Percentiles rank a stretch among this genome's conserved stretches.
phyloP scores from a whole-genome alignment of 1,139 yeast species.

The Blastobotrys arbuscula region DNA sequence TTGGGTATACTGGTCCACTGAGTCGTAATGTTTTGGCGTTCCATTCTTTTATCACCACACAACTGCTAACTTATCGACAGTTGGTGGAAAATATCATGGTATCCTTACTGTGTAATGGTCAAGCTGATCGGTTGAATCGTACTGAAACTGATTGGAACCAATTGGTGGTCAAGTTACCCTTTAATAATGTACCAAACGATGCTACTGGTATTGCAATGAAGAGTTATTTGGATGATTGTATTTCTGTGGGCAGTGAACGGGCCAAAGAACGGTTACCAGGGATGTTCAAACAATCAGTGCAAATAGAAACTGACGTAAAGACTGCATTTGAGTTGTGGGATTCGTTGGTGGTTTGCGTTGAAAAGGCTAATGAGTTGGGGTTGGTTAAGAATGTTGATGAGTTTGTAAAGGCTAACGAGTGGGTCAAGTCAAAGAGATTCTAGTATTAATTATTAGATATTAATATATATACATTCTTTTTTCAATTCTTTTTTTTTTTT shows the following conservation, averaged over 20 bases:
- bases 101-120: slow-evolving; percentile 52
- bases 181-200: slow-evolving; percentile 43
- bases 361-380: slow-evolving; percentile 34
- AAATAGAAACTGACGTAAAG: slow-evolving; percentile 40
- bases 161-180: slow-evolving; percentile 57
- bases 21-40: slow-evolving; percentile 59
- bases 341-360: slow-evolving; percentile 27
- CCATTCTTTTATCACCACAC: slow-evolving; percentile 58
- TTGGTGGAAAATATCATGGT: slow-evolving; percentile 50
- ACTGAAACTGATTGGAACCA: slow-evolving; percentile 51
- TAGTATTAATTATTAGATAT: no score
- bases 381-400: slow-evolving; percentile 34
- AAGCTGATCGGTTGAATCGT: slow-evolving; percentile 38
- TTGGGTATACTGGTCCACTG: slow-evolving; percentile 64
- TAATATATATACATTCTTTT: no score
- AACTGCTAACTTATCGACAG: slow-evolving; percentile 48
- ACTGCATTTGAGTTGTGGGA: slow-evolving; percentile 41
- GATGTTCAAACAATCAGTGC: slow-evolving; percentile 30
- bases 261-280: slow-evolving; percentile 18
- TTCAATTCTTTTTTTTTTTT: neutral
- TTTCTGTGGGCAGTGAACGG: slow-evolving; percentile 18
- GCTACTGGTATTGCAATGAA: slow-evolving; percentile 38
- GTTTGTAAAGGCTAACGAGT: slow-evolving; percentile 41
- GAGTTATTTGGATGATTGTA: slow-evolving; percentile 33
- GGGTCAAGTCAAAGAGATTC: slow-evolving; percentile 30